Base-by-base conservation (phyloP, 257 asterid species). In the Scutellaria galericulata region DNA sequence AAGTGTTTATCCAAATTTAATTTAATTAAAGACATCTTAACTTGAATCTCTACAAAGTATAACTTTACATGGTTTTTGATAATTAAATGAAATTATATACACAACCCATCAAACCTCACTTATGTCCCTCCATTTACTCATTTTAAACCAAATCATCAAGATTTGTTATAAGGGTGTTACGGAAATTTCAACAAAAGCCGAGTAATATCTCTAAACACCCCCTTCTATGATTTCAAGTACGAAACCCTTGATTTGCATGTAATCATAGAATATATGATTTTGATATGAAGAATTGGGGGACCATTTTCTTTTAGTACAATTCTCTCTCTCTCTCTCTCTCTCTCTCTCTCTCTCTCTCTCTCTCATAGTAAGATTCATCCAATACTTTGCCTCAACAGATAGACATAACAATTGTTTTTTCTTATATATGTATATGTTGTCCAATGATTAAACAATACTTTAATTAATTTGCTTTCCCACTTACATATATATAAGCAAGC, bases 351-450 rank as follows among this genome's bases (percentile, higher is more conserved):
- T 51, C 60, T 51, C 27, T 24, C 58, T 70, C 70, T 68, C 78
- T 75, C 88, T 86, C 85, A 18, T 18, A 4, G 7, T 56, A 71
- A 75, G 82, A 75, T 83, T 84, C 95, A 88, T 86, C 77, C 83
- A 80, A 83, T 81, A 78, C 88, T 77, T 63, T 3, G 79, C 88
- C 91, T 80, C 81, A 72, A 73, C 75, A 77, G 58, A 83, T 71
- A 71, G 35, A 77, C 74, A 72, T 14, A 37, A n/a, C 45, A 3
- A 35, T 47, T 22, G 31, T 66, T 60, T 53, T 18, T 55, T 53
- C 15, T 60, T 51, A 46, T 31, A 31, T 31, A 31, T 31, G 22
- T 54, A 20, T 51, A 72, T 70, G 56, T 62, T 56, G 7, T 31
- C 73, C 76, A 64, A 68, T 78, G 27, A 72, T 56, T 58, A 75